Evolutionary conservation across 139 green algal species (phyloP).

Genomic region (Picochlorum sp.): DNA sequence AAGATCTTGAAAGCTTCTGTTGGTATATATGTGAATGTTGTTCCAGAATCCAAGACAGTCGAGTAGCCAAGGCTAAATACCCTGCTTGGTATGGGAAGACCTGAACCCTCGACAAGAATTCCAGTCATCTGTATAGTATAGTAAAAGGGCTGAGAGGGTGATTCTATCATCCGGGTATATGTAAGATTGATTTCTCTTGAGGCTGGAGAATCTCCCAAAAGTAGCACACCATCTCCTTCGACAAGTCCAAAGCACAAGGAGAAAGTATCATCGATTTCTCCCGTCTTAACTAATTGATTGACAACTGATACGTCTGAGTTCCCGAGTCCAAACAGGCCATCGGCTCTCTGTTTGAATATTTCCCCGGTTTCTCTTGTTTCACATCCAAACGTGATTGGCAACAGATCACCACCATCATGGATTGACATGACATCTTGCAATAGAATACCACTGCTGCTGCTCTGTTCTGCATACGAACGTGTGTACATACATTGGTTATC

Average conservation of each 20-base stretch:
- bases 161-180: constrained; percentile 48
- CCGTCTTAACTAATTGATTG: constrained; percentile 59
- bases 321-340: constrained; percentile 87
- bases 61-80: constrained; percentile 63
- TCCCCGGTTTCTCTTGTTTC: constrained; percentile 78
- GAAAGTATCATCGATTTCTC: constrained; percentile 68
- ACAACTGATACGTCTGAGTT: constrained; percentile 61
- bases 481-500: constrained; percentile 63
- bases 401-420: constrained; percentile 17
- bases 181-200: constrained; percentile 14
- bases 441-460: constrained; percentile 62
- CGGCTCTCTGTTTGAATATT: constrained; percentile 79
- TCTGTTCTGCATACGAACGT: constrained; percentile 71
- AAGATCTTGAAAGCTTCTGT: constrained; percentile 52
- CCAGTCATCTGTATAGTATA: constrained; percentile 62
- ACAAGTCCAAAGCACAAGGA: constrained; percentile 82
- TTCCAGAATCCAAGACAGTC: constrained; percentile 87
- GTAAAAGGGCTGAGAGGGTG: constrained; percentile 48
- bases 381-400: constrained; percentile 65
- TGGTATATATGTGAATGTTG: constrained; percentile 92
- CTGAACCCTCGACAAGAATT: constrained; percentile 43
- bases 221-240: constrained; percentile 45
- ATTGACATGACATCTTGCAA: constrained; percentile 48
- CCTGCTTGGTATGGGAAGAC: constrained; percentile 11
- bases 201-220: constrained; percentile 43